Percentiles rank a stretch among this genome's conserved stretches.
Evolutionary conservation across 352 stramenopile genomes (phyloP).

Genomic region (Pythium apleroticum): DNA sequence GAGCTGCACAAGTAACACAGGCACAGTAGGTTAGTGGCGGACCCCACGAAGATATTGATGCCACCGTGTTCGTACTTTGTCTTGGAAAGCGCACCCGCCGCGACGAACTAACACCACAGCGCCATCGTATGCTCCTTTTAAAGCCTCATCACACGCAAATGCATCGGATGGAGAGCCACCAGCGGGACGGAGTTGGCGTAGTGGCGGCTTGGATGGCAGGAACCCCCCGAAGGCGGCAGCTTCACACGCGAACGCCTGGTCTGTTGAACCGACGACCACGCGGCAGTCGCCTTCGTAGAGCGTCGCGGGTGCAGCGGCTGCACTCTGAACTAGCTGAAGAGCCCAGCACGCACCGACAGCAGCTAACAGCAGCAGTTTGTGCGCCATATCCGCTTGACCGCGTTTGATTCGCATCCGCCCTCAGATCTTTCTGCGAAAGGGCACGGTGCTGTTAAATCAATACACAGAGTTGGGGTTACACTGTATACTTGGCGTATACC

Average conservation of each 20-base stretch:
- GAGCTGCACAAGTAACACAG: conserved; percentile 8
- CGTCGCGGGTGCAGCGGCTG: background rate
- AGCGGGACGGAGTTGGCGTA: background rate
- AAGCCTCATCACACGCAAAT: background rate
- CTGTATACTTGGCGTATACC: background rate
- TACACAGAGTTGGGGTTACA: background rate
- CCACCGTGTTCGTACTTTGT: conserved; percentile 16
- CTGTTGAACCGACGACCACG: background rate
- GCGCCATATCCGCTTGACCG: background rate
- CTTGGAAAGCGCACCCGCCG: conserved; percentile 21
- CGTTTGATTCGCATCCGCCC: conserved; percentile 4
- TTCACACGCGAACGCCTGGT: conserved; percentile 8
- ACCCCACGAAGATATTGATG: background rate
- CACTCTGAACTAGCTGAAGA: background rate
- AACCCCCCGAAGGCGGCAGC: conserved; percentile 20
- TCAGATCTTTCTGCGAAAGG: conserved; percentile 8
- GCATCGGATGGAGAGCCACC: background rate
- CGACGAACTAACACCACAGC: conserved; percentile 19
- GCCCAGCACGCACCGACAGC: background rate
- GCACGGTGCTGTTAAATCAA: background rate
- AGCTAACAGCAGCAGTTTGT: background rate
- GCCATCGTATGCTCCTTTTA: background rate
- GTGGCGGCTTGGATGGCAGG: background rate
- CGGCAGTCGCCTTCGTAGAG: conserved; percentile 1
- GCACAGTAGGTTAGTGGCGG: background rate